A percentile compares a stretch with the other conserved stretches of the same genome.
phyloP scores from a whole-genome alignment of 495 filamentous ascomycete genomes.

The Neurospora africana region DNA sequence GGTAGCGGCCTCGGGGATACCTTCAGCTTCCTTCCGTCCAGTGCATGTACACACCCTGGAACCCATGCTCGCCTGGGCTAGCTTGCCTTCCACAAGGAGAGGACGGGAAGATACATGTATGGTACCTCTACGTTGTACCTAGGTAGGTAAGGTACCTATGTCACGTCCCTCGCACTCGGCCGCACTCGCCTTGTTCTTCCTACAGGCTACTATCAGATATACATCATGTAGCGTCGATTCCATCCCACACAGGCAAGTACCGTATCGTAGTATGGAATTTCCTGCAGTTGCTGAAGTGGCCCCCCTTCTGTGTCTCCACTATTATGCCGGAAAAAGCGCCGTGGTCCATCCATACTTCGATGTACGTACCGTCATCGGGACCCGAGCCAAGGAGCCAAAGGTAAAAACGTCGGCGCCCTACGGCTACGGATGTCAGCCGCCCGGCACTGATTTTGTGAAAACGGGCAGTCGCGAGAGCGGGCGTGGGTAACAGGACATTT shows the following conservation, averaged over 20 bases:
- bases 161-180: neutral
- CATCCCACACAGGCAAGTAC: neutral
- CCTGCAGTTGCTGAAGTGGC: neutral
- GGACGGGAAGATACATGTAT: neutral
- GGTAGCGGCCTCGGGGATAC: neutral
- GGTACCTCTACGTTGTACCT: neutral
- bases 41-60: neutral
- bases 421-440: neutral
- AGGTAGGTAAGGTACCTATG: neutral
- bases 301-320: conserved; percentile 32
- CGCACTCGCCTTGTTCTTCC: neutral
- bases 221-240: neutral
- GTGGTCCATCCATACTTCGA: conserved; percentile 21
- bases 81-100: neutral
- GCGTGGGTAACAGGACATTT: neutral
- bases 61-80: too few relatives aligned
- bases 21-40: neutral
- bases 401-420: neutral
- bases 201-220: neutral
- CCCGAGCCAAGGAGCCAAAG: neutral
- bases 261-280: neutral
- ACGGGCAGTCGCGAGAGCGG: neutral
- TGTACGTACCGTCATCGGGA: neutral
- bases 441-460: neutral
- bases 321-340: conserved; percentile 47